Conservation (phyloP, 1,139 yeast species). For the Pichia sp. region DNA sequence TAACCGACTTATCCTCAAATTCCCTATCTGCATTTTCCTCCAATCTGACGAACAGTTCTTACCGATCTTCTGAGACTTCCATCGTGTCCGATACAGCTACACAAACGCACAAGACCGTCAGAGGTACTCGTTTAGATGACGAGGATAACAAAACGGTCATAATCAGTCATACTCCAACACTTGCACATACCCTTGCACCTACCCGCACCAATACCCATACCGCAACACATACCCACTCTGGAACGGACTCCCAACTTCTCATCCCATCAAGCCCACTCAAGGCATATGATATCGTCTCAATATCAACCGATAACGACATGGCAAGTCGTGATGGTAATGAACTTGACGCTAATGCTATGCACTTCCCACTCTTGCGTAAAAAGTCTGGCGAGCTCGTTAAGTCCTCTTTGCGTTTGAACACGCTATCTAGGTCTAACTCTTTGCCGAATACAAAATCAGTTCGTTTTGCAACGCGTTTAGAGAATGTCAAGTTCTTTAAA, state of each 20-base stretch:
- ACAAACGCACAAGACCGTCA: slow-evolving; percentile 5
- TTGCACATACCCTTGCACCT: too few relatives aligned
- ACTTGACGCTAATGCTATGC: neutral
- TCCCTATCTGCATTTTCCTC: slow-evolving; percentile 3
- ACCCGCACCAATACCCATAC: too few relatives aligned
- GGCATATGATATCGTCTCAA: slow-evolving; percentile 4
- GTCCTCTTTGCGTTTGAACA: slow-evolving; percentile 54
- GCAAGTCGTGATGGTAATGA: neutral
- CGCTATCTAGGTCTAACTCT: slow-evolving; percentile 46
- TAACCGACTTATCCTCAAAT: slow-evolving; percentile 1
- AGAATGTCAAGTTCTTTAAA: slow-evolving; percentile 65
- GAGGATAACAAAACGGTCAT: slow-evolving; percentile 16
- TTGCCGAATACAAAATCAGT: slow-evolving; percentile 72
- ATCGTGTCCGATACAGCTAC: slow-evolving; percentile 4
- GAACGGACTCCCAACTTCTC: slow-evolving; percentile 2
- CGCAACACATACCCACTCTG: too few relatives aligned
- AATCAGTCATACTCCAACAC: too few relatives aligned
- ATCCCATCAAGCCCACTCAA: slow-evolving; percentile 7
- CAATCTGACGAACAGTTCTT: slow-evolving; percentile 2
- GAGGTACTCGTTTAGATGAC: slow-evolving; percentile 8
- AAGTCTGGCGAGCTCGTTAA: slow-evolving; percentile 80
- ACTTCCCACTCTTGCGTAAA: slow-evolving; percentile 49
- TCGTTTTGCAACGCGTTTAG: slow-evolving; percentile 64
- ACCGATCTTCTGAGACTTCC: slow-evolving; percentile 11
- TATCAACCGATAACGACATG: slow-evolving; percentile 2